Evolutionary conservation across 2,329 filamentous ascomycete species (phyloP), one percentile per base, ranked within the genome.

Genomic region (Aureobasidium mangrovei): DNA sequence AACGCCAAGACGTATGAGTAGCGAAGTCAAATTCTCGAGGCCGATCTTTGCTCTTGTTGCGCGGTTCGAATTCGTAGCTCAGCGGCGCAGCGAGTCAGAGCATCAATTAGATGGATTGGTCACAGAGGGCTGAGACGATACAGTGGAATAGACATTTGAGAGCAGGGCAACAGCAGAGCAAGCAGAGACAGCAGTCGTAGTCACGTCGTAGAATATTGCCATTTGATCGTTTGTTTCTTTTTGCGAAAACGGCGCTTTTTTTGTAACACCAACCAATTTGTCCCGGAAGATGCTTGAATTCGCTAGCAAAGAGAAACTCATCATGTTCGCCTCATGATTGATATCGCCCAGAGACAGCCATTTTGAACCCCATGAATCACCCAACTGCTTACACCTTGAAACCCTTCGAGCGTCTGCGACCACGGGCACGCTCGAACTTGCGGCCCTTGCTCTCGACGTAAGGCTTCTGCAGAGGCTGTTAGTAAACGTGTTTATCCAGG

Each of bases 391-490:
- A 98, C 74, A 98, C 93, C 90, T 98, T 98, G 91, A 98, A 98
- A 83, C 94, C 93, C 72, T 88, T 84, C 70, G 91, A 97, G 75
- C 90, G 82, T 86, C 93, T 94, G 79, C 93, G 91, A 77, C 93
- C 94, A 93, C 93, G 91, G 71, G 91, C 93, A 71, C 84, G 83
- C 86, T 98, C 94, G 82, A 98, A 98, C 83, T 98, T 98, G 79
- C 93, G 87, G 72, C 94, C 94, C 88, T 98, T 98, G 82, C 89
- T 95, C 77, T 89, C 83, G 70, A 98, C 83, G 68, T 95, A 88
- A 66, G 91, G 91, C 84, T 96, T 97, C 91, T 93, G 64, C 58
- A 68, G 39, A 49, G 48, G 39, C 56, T 58, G 57, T 63, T 54
- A 59, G 60, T 55, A 47, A 28, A 27, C 39, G 36, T 51, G 47